Conservation (phyloP, 768 basidiomycete species). For the Candolleomyces efflorescens region DNA sequence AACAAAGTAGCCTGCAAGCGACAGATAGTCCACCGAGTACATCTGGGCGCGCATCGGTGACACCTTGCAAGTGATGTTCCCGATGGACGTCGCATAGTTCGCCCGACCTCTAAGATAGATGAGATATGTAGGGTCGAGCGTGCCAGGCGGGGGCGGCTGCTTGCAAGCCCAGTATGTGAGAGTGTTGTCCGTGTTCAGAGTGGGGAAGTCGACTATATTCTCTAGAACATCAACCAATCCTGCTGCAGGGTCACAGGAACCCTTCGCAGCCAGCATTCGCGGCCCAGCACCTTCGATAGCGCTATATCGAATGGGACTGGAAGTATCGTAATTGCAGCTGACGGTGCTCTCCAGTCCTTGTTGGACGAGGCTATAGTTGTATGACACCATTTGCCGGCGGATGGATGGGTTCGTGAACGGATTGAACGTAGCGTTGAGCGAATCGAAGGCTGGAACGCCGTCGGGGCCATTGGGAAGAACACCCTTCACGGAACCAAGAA, state of each 20-base stretch:
- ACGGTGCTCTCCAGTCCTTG: conserved; percentile 19
- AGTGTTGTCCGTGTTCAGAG: background rate
- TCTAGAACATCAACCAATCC: background rate
- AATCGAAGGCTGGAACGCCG: conserved; percentile 15
- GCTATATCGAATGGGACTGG: conserved; percentile 5
- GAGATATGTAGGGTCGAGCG: background rate
- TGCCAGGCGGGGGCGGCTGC: background rate
- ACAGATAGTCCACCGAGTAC: background rate
- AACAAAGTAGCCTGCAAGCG: background rate
- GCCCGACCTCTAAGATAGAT: background rate
- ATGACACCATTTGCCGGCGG: background rate
- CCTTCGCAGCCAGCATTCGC: background rate
- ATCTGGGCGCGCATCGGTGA: background rate
- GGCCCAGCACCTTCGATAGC: background rate
- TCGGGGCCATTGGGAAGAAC: conserved; percentile 21
- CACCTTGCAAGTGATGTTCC: background rate
- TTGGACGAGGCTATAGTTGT: conserved; percentile 19
- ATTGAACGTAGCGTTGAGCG: conserved; percentile 1
- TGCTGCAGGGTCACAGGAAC: background rate
- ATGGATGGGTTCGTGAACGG: conserved; percentile 2
- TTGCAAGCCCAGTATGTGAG: background rate
- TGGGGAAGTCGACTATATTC: background rate
- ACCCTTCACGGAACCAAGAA: conserved; percentile 20
- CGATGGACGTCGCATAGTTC: background rate
- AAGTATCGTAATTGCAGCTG: conserved; percentile 14